Conservation (phyloP, 2,329 filamentous ascomycete genomes). For the Juglanconis juglandina region DNA sequence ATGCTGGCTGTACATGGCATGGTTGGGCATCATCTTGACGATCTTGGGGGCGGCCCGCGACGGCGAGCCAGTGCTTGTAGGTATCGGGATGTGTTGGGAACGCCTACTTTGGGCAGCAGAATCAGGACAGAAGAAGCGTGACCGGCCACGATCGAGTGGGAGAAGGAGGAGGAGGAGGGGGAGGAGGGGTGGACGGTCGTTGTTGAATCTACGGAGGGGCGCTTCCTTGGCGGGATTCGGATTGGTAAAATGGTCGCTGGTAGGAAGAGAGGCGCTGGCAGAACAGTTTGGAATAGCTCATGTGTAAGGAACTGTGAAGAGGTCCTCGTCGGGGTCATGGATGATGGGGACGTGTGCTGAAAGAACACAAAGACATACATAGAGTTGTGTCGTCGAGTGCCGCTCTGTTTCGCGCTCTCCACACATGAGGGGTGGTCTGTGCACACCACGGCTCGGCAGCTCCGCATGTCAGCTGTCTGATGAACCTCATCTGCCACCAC, state of each 20-base stretch:
- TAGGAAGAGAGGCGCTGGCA: not conserved
- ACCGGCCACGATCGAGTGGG: too few species aligned
- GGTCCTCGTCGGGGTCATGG: too few species aligned
- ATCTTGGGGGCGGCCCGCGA: conserved; percentile 12
- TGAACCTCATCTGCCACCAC: too few species aligned
- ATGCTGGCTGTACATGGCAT: conserved; percentile 64
- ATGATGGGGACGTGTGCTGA: too few species aligned
- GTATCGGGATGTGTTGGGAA: not conserved
- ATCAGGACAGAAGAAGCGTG: not conserved
- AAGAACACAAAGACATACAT: too few species aligned
- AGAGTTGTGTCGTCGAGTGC: too few species aligned
- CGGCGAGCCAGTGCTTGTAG: conserved; percentile 7
- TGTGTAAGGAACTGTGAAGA: too few species aligned
- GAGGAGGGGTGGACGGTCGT: not conserved
- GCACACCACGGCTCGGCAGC: too few species aligned
- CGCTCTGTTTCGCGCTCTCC: too few species aligned
- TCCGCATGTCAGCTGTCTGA: too few species aligned
- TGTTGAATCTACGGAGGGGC: not conserved
- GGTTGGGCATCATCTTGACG: conserved; percentile 57
- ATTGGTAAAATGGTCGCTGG: not conserved
- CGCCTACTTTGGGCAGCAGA: not conserved
- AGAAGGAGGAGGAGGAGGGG: not conserved
- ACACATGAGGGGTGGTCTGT: too few species aligned
- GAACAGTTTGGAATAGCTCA: too few species aligned
- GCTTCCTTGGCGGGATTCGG: not conserved